Percentiles rank a stretch among this genome's conserved stretches.
phyloP scores from a whole-genome alignment of 179 eudicot species.

The Pouteria campechiana region DNA sequence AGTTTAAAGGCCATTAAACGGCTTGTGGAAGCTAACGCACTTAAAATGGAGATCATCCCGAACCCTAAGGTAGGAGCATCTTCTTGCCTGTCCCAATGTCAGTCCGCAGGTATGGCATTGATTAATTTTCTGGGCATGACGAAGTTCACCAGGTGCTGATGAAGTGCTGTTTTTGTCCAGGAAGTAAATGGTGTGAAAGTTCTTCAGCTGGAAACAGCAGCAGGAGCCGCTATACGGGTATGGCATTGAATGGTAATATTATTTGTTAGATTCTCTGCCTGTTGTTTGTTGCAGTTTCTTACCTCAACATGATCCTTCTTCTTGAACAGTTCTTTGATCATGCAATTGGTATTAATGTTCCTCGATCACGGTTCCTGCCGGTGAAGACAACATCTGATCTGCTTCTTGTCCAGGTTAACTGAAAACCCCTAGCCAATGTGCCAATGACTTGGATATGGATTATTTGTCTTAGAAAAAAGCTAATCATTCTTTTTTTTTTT shows the following conservation, averaged over 20 bases:
- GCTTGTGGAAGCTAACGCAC: conserved; percentile 12
- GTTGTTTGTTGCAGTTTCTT: not conserved
- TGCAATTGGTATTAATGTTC: conserved; percentile 23
- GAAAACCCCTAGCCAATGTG: too few relatives aligned
- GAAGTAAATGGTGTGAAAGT: not conserved
- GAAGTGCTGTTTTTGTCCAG: not conserved
- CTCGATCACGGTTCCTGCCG: conserved; percentile 26
- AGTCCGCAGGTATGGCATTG: not conserved
- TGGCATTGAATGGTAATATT: too few relatives aligned
- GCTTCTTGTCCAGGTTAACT: conserved; percentile 31
- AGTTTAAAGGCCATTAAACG: conserved; percentile 24
- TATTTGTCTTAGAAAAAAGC: too few relatives aligned
- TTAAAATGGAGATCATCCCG: conserved; percentile 2
- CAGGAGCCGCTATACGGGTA: not conserved
- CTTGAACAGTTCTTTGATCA: conserved; percentile 19
- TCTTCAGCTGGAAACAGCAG: conserved; percentile 2
- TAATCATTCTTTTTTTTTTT: conserved; percentile 3
- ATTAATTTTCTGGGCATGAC: not conserved
- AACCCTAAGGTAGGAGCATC: conserved; percentile 21
- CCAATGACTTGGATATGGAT: too few relatives aligned
- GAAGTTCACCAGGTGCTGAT: not conserved
- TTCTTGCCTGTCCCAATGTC: not conserved
- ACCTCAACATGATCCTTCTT: conserved; percentile 1
- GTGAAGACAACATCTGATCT: conserved; percentile 31
- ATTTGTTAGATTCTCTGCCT: not conserved